Conservation (phyloP, 2,329 filamentous ascomycete species). For the Cadophora gregata region DNA sequence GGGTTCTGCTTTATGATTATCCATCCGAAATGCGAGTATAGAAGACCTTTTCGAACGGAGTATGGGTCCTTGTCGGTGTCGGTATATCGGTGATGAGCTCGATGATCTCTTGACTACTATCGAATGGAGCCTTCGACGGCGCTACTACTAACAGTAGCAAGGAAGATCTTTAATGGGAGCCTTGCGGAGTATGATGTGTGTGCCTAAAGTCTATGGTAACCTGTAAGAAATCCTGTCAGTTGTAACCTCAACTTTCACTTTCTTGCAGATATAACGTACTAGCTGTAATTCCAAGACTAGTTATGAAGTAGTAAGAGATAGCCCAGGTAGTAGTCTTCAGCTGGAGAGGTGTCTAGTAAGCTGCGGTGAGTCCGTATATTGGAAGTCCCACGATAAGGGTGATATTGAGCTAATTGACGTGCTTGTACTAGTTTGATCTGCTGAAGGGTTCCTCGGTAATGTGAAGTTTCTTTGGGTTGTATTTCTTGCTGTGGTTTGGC, state of each 20-base stretch:
- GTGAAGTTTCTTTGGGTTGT: constrained; percentile 74
- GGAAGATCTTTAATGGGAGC: constrained; percentile 78
- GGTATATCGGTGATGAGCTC: constrained; percentile 89
- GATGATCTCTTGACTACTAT: constrained; percentile 89
- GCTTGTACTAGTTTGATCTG: constrained; percentile 84
- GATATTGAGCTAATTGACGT: constrained; percentile 93
- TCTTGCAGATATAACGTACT: constrained; percentile 52
- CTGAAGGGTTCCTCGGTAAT: constrained; percentile 86
- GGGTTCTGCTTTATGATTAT: constrained; percentile 95
- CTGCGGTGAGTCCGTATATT: constrained; percentile 71
- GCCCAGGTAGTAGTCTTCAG: constrained; percentile 76
- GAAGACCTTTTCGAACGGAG: constrained; percentile 84
- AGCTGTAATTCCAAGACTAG: constrained; percentile 79
- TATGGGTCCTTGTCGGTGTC: constrained; percentile 93
- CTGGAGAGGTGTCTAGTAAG: constrained; percentile 79
- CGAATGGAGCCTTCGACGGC: constrained; percentile 85
- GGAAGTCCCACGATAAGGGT: constrained; percentile 81
- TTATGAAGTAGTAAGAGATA: constrained; percentile 82
- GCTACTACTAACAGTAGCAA: constrained; percentile 81
- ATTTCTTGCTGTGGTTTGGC: constrained; percentile 47
- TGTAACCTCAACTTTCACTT: too few species aligned
- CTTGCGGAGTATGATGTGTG: constrained; percentile 83
- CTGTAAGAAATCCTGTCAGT: constrained; percentile 46
- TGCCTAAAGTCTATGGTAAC: constrained; percentile 85
- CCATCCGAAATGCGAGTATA: constrained; percentile 87